Evolutionary conservation across 495 filamentous ascomycete genomes (phyloP).

Genomic region (Talaromyces trachyspermus): DNA sequence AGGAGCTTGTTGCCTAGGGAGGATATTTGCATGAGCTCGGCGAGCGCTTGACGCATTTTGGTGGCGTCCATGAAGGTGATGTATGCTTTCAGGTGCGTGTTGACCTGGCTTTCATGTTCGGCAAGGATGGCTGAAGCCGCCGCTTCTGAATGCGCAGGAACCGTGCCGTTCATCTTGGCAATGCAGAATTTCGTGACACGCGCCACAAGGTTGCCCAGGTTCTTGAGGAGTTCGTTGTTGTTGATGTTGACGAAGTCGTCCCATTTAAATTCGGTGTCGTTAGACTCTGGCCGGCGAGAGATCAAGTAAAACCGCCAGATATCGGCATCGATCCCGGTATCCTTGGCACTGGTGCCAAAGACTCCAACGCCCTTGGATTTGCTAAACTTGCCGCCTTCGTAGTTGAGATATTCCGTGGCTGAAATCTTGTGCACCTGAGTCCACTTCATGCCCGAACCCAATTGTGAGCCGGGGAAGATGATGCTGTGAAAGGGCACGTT

Average conservation of each 20-base stretch:
- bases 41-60: slow-evolving; percentile 32
- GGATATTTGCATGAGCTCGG: slow-evolving; percentile 29
- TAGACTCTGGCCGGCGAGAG: slow-evolving; percentile 7
- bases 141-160: slow-evolving; percentile 7
- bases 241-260: slow-evolving; percentile 11
- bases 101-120: slow-evolving; percentile 26
- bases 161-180: slow-evolving; percentile 4
- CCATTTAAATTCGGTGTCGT: slow-evolving; percentile 16
- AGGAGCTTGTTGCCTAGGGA: slow-evolving; percentile 36
- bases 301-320: slow-evolving; percentile 14
- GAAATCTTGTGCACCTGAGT: slow-evolving; percentile 84
- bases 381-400: slow-evolving; percentile 93
- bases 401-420: slow-evolving; percentile 93
- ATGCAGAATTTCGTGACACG: slow-evolving; percentile 13
- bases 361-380: slow-evolving; percentile 87
- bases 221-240: slow-evolving; percentile 15
- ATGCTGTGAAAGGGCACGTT: slow-evolving; percentile 90
- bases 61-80: slow-evolving; percentile 29
- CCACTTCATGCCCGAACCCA: slow-evolving; percentile 81
- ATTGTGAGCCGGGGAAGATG: slow-evolving; percentile 82
- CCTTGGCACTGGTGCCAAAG: slow-evolving; percentile 80
- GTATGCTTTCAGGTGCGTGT: slow-evolving; percentile 23
- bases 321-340: slow-evolving; percentile 60
- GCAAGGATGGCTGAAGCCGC: slow-evolving; percentile 8
- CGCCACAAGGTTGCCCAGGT: slow-evolving; percentile 12